Evolutionary conservation across 139 green algal genomes (phyloP), one percentile per base, ranked within the genome.

Genomic region (Spirogloea muscicola): DNA sequence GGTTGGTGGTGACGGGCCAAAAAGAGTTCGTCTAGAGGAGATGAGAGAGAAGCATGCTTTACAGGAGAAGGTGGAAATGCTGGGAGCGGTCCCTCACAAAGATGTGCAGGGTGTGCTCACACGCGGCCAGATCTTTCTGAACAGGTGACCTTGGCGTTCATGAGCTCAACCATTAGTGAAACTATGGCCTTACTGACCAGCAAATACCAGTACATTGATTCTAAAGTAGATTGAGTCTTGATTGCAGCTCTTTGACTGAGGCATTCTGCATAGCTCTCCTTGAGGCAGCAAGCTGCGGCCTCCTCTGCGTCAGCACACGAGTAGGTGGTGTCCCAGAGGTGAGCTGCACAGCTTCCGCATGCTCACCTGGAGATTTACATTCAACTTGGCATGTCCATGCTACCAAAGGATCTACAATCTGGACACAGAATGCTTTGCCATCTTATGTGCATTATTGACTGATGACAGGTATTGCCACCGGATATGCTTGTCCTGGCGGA

Each of bases 231-330:
- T n/a, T n/a, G n/a, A n/a, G n/a, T n/a, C n/a, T n/a, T n/a, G n/a
- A n/a, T n/a, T n/a, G 58, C 65, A 68, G 55, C 39, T 94, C 87
- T 18, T 84, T 98, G 3, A 98, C 94, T 0, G 94, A 98, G 65
- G 91, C 94, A 2, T 98, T 98, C 79, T 97, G 94, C 85, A 96
- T 98, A 81, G 91, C 94, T 2, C 90, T 98, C 21, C 86, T 97
- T 18, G 94, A 98, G 78, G 94, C 94, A 25, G 94, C 94, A 6
- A 55, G 44, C 18, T 82, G 49, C 44, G 84, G 84, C 1, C 61
- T 83, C 13, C 33, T 86, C 49, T 68, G 78, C 1, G 81, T 85
- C 0, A 59, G 36, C 27, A 87, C 86, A 18, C 13, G 40, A 57
- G 94, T 98, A n/a, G 94, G 94, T 0, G 94, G 94, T 6, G 91